Evolutionary conservation across 2,329 filamentous ascomycete genomes (phyloP).

Genomic region (Diaporthe velutina): DNA sequence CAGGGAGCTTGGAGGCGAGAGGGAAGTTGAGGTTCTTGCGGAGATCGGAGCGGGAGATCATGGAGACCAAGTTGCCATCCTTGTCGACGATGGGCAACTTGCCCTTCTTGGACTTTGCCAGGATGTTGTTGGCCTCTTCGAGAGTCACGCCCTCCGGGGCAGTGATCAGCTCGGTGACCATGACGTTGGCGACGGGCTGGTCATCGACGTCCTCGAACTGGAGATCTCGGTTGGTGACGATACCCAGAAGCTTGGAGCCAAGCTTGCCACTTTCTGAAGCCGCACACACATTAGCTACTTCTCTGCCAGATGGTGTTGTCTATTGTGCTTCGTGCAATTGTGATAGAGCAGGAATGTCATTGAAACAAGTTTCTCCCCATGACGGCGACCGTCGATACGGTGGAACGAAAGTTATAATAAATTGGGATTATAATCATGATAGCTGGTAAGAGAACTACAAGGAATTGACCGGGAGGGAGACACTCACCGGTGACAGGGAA

Average conservation of each 20-base stretch:
- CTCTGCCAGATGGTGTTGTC: conserved; percentile 35
- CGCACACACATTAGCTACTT: conserved; percentile 52
- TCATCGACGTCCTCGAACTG: conserved; percentile 88
- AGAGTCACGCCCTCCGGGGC: conserved; percentile 86
- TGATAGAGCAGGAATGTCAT: conserved; percentile 34
- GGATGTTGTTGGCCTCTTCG: conserved; percentile 89
- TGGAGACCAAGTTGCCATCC: conserved; percentile 86
- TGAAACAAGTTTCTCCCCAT: conserved; percentile 76
- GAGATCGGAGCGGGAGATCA: conserved; percentile 93
- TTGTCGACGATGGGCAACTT: conserved; percentile 94
- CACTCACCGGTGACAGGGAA: conserved; percentile 97
- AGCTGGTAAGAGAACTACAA: conserved; percentile 38
- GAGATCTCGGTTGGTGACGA: conserved; percentile 97
- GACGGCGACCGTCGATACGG: conserved; percentile 89
- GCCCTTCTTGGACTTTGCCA: conserved; percentile 97
- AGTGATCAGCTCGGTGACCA: conserved; percentile 95
- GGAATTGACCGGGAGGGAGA: conserved; percentile 34
- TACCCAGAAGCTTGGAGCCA: conserved; percentile 95
- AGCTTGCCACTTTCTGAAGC: conserved; percentile 87
- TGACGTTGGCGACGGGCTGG: conserved; percentile 86
- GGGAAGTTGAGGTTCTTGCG: conserved; percentile 99
- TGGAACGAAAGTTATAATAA: conserved; percentile 99
- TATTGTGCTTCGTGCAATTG: neutral
- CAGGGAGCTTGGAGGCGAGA: conserved; percentile 92
- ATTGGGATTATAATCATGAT: conserved; percentile 83